Conservation (phyloP, 352 stramenopile genomes). For the Pythium phragmiticola region DNA sequence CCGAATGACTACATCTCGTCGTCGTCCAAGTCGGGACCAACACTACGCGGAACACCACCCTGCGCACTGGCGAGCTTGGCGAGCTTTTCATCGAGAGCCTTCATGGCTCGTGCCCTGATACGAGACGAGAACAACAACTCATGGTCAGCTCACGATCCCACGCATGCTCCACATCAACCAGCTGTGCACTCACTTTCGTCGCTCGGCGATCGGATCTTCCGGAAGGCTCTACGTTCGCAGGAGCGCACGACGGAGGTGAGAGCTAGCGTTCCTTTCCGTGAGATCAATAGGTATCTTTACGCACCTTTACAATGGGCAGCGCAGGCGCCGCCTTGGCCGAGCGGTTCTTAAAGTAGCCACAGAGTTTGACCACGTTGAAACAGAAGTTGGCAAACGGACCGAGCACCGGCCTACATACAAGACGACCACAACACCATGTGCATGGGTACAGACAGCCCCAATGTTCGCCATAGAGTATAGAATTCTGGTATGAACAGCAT, state of each 20-base stretch:
- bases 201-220: conserved; percentile 75
- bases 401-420: conserved; percentile 44
- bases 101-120: conserved; percentile 78
- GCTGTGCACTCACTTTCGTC: conserved; percentile 68
- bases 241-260: background rate
- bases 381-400: conserved; percentile 70
- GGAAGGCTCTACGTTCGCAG: background rate
- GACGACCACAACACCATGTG: background rate
- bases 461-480: background rate
- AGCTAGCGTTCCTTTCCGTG: background rate
- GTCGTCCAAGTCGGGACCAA: conserved; percentile 17
- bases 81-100: conserved; percentile 86
- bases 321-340: conserved; percentile 52
- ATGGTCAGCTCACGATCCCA: background rate
- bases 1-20: conserved; percentile 23
- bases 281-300: background rate
- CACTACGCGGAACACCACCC: conserved; percentile 5
- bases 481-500: conserved; percentile 18
- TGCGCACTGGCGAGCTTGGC: conserved; percentile 65
- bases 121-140: background rate
- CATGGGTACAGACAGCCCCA: background rate
- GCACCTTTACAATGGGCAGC: conserved; percentile 65
- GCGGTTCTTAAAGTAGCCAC: conserved; percentile 83
- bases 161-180: background rate
- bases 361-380: conserved; percentile 84